Percentiles rank a stretch among this genome's conserved stretches.
phyloP scores from a whole-genome alignment of 805 yeast species.

The Metschnikowia gruessii region DNA sequence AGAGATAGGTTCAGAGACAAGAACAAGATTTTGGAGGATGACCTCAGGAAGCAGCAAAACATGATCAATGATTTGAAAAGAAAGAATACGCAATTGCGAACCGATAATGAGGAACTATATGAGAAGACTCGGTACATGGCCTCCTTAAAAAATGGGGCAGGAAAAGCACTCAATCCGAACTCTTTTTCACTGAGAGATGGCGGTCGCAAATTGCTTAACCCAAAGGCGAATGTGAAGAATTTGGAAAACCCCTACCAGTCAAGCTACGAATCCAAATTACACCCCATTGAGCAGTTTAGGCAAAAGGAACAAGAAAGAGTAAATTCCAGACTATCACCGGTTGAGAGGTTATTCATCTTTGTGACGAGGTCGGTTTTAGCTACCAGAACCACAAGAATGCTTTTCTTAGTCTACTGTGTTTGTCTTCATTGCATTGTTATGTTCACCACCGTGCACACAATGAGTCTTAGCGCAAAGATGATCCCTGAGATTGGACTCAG shows the following conservation, averaged over 20 bases:
- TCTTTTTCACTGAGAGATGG: neutral
- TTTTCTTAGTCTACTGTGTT: slow-evolving; percentile 69
- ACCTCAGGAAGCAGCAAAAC: slow-evolving; percentile 55
- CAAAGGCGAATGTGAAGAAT: slow-evolving; percentile 36
- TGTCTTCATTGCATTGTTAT: slow-evolving; percentile 74
- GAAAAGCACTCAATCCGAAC: slow-evolving; percentile 3
- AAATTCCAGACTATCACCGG: slow-evolving; percentile 64
- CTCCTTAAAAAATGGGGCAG: slow-evolving; percentile 38
- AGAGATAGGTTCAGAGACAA: slow-evolving; percentile 89
- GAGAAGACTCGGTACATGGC: slow-evolving; percentile 72
- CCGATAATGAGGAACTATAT: slow-evolving; percentile 74
- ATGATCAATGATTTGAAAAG: slow-evolving; percentile 59
- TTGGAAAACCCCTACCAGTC: slow-evolving; percentile 59
- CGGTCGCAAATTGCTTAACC: slow-evolving; percentile 23
- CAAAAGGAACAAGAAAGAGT: slow-evolving; percentile 74
- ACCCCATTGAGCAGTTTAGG: slow-evolving; percentile 82
- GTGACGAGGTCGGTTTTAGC: slow-evolving; percentile 74
- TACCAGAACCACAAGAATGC: slow-evolving; percentile 65
- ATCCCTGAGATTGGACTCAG: slow-evolving; percentile 47
- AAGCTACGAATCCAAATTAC: slow-evolving; percentile 71
- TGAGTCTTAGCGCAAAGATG: slow-evolving; percentile 43
- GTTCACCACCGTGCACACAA: slow-evolving; percentile 55
- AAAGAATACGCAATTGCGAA: slow-evolving; percentile 60
- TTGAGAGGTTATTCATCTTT: slow-evolving; percentile 74
- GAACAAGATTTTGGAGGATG: slow-evolving; percentile 81